Evolutionary conservation across 2,329 filamentous ascomycete genomes (phyloP), one percentile per base, ranked within the genome.

Genomic region (Claviceps cyperi): DNA sequence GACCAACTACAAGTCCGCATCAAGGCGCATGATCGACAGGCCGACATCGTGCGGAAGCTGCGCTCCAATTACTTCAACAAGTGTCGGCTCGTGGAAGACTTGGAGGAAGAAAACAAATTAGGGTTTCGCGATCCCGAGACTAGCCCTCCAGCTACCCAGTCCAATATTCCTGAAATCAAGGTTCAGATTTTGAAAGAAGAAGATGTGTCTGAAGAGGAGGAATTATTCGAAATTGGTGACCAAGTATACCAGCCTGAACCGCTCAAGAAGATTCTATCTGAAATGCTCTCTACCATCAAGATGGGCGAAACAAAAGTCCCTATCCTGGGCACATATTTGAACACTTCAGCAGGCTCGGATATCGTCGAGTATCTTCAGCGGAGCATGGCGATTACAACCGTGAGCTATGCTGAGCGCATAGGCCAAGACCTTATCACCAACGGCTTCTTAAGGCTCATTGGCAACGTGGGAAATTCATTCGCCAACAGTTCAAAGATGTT

Each of bases 31-130:
- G 88, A 95, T 64, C 86, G 86, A 57, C 94, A 98, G 67, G 84
- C 85, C 52, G 92, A 98, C 54, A 67, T 78, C 19, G 88, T 95
- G 54, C 88, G 89, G 75, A 97, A 97, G 70, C 78, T 96, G 59
- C 82, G 92, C 56, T 95, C 86, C 66, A 86, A 87, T 59, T 98
- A 98, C 69, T 97, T 97, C 77, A 98, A 97, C 74, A 98, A 97
- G 70, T 98, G 92, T 65, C 84, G 94, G 47, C 73, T 96, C 54
- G 84, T 97, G 6, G 94, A 98, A 65, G 92, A 98, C 63, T 71
- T 97, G 53, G 92, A 98, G 65, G 92, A 98, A 68, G 94, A 98
- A 72, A 95, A 96, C 66, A 97, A 98, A 69, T 77, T 98, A 50
- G 92, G 90, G 39, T 98, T 98, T 68, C 89, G 95, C 66, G 88